Conservation (phyloP, 2,329 filamentous ascomycete genomes). For the Pestalotiopsis sp. region DNA sequence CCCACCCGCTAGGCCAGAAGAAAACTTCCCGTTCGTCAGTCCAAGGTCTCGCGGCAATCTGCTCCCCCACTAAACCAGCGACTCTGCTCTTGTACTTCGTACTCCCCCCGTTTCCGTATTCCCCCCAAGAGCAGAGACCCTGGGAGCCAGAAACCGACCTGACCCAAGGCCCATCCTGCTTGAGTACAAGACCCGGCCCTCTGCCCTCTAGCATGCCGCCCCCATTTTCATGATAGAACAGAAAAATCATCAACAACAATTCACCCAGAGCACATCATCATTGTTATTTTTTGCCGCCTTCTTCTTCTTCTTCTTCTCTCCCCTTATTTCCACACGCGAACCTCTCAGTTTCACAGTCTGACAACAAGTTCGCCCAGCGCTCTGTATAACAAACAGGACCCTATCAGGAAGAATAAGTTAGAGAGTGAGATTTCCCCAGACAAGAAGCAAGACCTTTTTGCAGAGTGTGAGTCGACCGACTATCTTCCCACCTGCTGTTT, state of each 20-base stretch:
- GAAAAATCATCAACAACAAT: slow-evolving; percentile 1
- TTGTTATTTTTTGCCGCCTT: background rate
- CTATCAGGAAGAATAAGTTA: background rate
- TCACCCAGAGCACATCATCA: slow-evolving; percentile 5
- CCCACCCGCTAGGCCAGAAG: slow-evolving; percentile 8
- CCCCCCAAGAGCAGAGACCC: background rate
- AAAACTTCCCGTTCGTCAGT: slow-evolving; percentile 14
- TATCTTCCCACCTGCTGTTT: slow-evolving; percentile 14
- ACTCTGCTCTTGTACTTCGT: slow-evolving; percentile 10
- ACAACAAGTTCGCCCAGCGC: background rate
- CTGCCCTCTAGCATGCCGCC: slow-evolving; percentile 11
- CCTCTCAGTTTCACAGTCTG: slow-evolving; percentile 11
- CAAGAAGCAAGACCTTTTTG: slow-evolving; percentile 9
- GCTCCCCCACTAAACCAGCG: slow-evolving; percentile 3
- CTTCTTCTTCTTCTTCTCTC: background rate
- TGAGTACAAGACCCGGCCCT: slow-evolving; percentile 13
- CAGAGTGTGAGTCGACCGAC: slow-evolving; percentile 12
- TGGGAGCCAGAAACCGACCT: slow-evolving; percentile 13
- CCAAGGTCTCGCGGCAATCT: slow-evolving; percentile 11
- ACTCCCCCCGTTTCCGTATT: slow-evolving; percentile 11
- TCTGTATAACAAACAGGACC: slow-evolving; percentile 14
- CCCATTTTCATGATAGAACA: slow-evolving; percentile 10
- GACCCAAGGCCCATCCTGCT: slow-evolving; percentile 1
- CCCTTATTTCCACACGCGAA: background rate
- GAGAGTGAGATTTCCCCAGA: slow-evolving; percentile 9